These are phyloP conservation scores for Aspergillus awamori DNA, from an alignment of 2,329 filamentous ascomycete species.

Conservation along the genomic window DNA sequence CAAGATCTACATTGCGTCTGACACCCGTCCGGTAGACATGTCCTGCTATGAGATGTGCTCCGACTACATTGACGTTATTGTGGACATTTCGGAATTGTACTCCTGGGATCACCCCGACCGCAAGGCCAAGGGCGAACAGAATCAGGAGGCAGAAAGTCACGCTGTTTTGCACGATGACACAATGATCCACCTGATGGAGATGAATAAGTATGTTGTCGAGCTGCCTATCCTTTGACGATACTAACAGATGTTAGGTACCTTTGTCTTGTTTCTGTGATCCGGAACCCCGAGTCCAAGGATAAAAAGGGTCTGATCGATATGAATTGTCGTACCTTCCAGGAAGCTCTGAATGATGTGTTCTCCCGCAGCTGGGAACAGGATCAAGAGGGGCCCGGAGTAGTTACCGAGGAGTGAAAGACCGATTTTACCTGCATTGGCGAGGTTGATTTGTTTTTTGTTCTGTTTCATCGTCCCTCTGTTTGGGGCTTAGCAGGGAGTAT, in stretches of 20 bases:
- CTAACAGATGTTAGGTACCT: conserved; percentile 55
- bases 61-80: conserved; percentile 97
- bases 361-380: conserved; percentile 52
- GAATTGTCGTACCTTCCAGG: conserved; percentile 66
- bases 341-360: conserved; percentile 65
- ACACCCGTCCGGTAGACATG: conserved; percentile 90
- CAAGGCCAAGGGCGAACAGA: conserved; percentile 47
- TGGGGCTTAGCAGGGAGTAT: conserved; percentile 2
- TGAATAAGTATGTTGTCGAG: conserved; percentile 60
- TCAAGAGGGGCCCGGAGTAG: conserved; percentile 25
- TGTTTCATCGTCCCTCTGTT: neutral
- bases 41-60: conserved; percentile 97
- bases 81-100: conserved; percentile 95
- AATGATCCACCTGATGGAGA: conserved; percentile 67
- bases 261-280: conserved; percentile 66
- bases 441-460: neutral
- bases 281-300: conserved; percentile 64
- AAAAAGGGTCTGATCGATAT: conserved; percentile 68
- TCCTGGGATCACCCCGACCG: conserved; percentile 65
- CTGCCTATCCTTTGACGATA: neutral
- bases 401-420: neutral
- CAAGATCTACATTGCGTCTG: conserved; percentile 98
- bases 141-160: conserved; percentile 62
- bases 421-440: neutral
- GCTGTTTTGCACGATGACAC: conserved; percentile 64